Base-by-base conservation (phyloP, 2,329 filamentous ascomycete species). In the Myriosclerotinia scirpicola region DNA sequence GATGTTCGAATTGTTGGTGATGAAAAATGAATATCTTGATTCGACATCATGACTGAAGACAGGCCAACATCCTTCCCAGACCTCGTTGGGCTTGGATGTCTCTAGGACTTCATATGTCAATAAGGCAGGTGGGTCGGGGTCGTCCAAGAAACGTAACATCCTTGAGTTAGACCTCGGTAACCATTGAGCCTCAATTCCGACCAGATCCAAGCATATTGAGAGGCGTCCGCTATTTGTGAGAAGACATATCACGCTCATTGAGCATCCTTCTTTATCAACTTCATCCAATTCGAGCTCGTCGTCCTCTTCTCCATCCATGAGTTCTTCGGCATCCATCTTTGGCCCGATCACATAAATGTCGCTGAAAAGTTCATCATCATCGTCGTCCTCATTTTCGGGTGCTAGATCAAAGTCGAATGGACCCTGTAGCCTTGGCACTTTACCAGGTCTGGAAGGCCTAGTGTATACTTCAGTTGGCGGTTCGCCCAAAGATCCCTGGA, bases 141-240 rank as follows among this genome's bases (percentile, higher is more conserved):
- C 75, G 2, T 78, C 77, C 22, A 78, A 69, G 14, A 81, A 74
- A 14, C 79, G 77, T n/a, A 78, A 76, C 48, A 68, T 68, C 71
- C 79, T 84, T 1, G 80, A 80, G 71, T 82, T 87, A 72, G 79
- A 80, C 67, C 82, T 84, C 8, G 85, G 84, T 26, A 89, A 78
- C 87, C 87, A 89, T 73, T 88, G 84, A n/a, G 87, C 87, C 74
- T 89, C 83, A 20, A 88, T 81, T 1, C 85, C 85, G 12, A 87
- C 83, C 2, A 87, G 72, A 71, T 89, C 87, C 15, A 89, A 79
- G 71, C 86, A 88, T 48, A 89, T 79, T 54, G 85, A 82, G 66
- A 88, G 79, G 72, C 85, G 85, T 4, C 87, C 87, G 70, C 84
- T 87, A 3, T 82, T 84, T 1, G 85, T 85, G 1, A 89, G 78